Evolutionary conservation across 2,329 filamentous ascomycete genomes (phyloP).

Genomic region (Pseudogymnoascus sp.): DNA sequence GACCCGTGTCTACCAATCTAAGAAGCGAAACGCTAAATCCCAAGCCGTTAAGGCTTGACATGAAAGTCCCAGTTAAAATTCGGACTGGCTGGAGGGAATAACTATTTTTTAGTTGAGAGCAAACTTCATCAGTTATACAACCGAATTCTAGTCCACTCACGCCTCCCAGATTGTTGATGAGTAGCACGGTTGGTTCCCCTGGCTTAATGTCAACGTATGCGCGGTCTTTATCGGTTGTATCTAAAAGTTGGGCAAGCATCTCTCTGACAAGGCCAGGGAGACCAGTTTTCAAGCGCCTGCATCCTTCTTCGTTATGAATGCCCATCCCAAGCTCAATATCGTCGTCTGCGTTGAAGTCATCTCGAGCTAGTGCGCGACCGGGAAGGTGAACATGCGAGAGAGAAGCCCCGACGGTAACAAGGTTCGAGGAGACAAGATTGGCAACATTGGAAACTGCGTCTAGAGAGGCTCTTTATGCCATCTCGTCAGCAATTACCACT

Average conservation of each 20-base stretch:
- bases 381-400: constrained; percentile 46
- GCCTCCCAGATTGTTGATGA: constrained; percentile 21
- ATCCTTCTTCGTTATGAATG: constrained; percentile 46
- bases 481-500: too few species aligned
- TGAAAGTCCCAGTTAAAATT: constrained; percentile 41
- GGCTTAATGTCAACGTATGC: constrained; percentile 12
- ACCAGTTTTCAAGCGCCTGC: constrained; percentile 14
- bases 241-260: constrained; percentile 40
- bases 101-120: constrained; percentile 29
- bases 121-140: constrained; percentile 37
- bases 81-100: constrained; percentile 31
- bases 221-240: constrained; percentile 13
- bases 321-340: constrained; percentile 41
- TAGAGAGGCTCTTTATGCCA: constrained; percentile 14
- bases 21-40: constrained; percentile 49
- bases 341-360: constrained; percentile 36
- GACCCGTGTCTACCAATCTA: constrained; percentile 36
- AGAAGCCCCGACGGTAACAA: constrained; percentile 45
- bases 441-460: constrained; percentile 24
- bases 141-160: constrained; percentile 37
- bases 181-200: constrained; percentile 21
- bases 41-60: constrained; percentile 47
- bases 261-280: constrained; percentile 8
- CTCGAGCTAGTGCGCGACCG: constrained; percentile 27
- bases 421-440: constrained; percentile 23